Evolutionary conservation across 164 flowering plant species (phyloP).

Genomic region (Stephania cephalantha): DNA sequence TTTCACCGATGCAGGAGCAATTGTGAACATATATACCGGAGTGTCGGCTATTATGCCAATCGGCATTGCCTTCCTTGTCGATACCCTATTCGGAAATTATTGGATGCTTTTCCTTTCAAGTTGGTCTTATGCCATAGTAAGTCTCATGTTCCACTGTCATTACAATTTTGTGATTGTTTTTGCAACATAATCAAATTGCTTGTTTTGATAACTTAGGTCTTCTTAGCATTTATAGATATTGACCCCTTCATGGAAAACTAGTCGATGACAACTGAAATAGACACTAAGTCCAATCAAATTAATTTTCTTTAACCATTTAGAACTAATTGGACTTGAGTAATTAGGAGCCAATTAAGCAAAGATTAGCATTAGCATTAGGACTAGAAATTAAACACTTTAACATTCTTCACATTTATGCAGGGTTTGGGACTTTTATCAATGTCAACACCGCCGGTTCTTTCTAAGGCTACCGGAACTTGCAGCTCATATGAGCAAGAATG

Average conservation of each 20-base stretch:
- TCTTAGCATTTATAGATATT: too few relatives aligned
- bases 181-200: too few relatives aligned
- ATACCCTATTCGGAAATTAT: conserved; percentile 26
- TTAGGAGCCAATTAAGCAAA: too few relatives aligned
- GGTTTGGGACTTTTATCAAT: conserved; percentile 30
- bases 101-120: conserved; percentile 28
- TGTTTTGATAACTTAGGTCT: too few relatives aligned
- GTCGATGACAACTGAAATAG: too few relatives aligned
- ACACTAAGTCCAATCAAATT: neutral
- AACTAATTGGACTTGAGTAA: too few relatives aligned
- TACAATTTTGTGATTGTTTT: too few relatives aligned
- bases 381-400: too few relatives aligned
- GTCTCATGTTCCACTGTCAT: conserved; percentile 5
- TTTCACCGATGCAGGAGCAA: conserved; percentile 31
- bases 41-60: conserved; percentile 16
- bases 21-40: conserved; percentile 30
- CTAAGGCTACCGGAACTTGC: conserved; percentile 18
- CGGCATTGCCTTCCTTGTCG: conserved; percentile 24
- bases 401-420: conserved; percentile 16
- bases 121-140: conserved; percentile 25
- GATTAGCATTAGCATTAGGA: too few relatives aligned
- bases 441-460: conserved; percentile 36
- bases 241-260: too few relatives aligned
- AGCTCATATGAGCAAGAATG: conserved; percentile 25
- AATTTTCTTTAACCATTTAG: neutral